phyloP scores from a whole-genome alignment of 164 flowering plant genomes.

The Vitis vinifera region ASM3070453v1 NC_081820.1:15410001-15410500 shows the following conservation, averaged over 20 bases:
- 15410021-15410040: slow-evolving; percentile 43
- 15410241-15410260: background rate
- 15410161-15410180: background rate
- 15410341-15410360: slow-evolving; percentile 92
- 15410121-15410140: slow-evolving; percentile 94
- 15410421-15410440: slow-evolving; percentile 87
- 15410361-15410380: slow-evolving; percentile 99
- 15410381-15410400: slow-evolving; percentile 91
- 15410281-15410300: slow-evolving; percentile 54
- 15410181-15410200: background rate
- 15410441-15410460: slow-evolving; percentile 48
- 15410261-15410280: background rate
- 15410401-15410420: slow-evolving; percentile 97
- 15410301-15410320: slow-evolving; percentile 85
- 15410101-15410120: slow-evolving; percentile 97
- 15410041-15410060: slow-evolving; percentile 3
- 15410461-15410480: background rate
- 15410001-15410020: slow-evolving; percentile 91
- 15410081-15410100: background rate
- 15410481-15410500: background rate
- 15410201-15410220: background rate
- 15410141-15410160: slow-evolving; percentile 90
- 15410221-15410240: background rate
- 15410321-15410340: slow-evolving; percentile 86
- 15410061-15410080: background rate